Evolutionary conservation across 2,329 filamentous ascomycete genomes (phyloP).

Genomic region (Colletotrichum lindemuthianum): DNA sequence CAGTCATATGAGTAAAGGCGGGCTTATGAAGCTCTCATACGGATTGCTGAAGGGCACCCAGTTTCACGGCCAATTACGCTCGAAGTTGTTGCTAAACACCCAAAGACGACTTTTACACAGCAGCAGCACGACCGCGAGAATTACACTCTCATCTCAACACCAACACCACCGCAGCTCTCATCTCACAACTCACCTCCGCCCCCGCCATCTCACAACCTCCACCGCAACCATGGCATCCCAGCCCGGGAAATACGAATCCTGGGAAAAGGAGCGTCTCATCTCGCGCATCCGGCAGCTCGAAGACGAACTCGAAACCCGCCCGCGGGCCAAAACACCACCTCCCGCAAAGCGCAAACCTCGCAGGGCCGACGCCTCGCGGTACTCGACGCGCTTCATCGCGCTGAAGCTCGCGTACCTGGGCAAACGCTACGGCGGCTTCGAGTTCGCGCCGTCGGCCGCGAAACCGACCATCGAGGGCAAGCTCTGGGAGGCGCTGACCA

Average conservation of each 20-base stretch:
- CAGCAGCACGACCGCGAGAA: too few relatives aligned
- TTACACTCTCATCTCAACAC: background rate
- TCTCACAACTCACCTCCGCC: constrained; percentile 4
- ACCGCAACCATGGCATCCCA: constrained; percentile 37
- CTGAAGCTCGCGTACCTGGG: constrained; percentile 95
- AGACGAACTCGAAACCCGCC: constrained; percentile 65
- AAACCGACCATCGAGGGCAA: constrained; percentile 91
- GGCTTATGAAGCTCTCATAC: constrained; percentile 26
- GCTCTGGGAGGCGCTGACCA: constrained; percentile 89
- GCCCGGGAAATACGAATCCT: constrained; percentile 66
- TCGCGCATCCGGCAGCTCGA: constrained; percentile 75
- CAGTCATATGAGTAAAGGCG: constrained; percentile 18
- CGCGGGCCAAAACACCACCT: constrained; percentile 41
- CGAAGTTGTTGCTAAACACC: constrained; percentile 6
- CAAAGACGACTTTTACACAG: background rate
- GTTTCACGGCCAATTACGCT: constrained; percentile 19
- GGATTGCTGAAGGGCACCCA: constrained; percentile 19
- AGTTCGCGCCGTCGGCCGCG: constrained; percentile 79
- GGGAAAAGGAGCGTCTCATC: constrained; percentile 76
- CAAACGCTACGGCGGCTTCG: constrained; percentile 90
- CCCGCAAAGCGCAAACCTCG: too few relatives aligned
- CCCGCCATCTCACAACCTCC: constrained; percentile 20
- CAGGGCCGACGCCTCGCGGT: constrained; percentile 80
- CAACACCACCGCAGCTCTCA: background rate
- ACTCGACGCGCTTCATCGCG: constrained; percentile 85